Conservation (phyloP, 2,329 filamentous ascomycete genomes). For the Fusarium bulbicola region DNA sequence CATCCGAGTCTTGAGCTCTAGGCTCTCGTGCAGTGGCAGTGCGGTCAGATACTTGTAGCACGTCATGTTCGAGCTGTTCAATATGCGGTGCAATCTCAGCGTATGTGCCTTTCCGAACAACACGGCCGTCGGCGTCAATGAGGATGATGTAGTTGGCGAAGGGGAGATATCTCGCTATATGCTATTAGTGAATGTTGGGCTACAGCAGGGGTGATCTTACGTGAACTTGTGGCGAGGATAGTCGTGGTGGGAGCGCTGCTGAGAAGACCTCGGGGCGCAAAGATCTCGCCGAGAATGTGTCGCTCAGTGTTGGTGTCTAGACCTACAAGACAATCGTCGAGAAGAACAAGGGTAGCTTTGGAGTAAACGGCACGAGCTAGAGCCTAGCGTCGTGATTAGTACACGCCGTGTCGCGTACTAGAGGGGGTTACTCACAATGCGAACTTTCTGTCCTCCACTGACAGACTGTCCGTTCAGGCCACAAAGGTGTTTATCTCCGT, state of each 20-base stretch:
- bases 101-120: not conserved
- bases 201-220: not conserved
- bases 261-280: not conserved
- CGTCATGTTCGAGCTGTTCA: not conserved
- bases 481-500: not conserved
- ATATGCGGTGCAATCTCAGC: not conserved
- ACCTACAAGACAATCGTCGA: not conserved
- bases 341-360: not conserved
- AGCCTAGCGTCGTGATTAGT: not conserved
- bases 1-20: not conserved
- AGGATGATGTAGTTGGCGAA: not conserved
- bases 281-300: not conserved
- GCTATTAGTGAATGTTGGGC: fast-evolving
- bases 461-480: not conserved
- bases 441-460: slow-evolving; percentile 1
- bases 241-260: not conserved
- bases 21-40: not conserved
- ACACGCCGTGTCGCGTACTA: fast-evolving
- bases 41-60: not conserved
- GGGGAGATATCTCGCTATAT: not conserved
- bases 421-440: not conserved
- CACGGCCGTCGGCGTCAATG: not conserved
- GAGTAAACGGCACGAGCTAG: not conserved
- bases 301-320: not conserved
- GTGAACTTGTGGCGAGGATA: not conserved